Evolutionary conservation across 2,329 filamentous ascomycete genomes (phyloP), one percentile per base, ranked within the genome.

Genomic region (Hypocreales sp.): DNA sequence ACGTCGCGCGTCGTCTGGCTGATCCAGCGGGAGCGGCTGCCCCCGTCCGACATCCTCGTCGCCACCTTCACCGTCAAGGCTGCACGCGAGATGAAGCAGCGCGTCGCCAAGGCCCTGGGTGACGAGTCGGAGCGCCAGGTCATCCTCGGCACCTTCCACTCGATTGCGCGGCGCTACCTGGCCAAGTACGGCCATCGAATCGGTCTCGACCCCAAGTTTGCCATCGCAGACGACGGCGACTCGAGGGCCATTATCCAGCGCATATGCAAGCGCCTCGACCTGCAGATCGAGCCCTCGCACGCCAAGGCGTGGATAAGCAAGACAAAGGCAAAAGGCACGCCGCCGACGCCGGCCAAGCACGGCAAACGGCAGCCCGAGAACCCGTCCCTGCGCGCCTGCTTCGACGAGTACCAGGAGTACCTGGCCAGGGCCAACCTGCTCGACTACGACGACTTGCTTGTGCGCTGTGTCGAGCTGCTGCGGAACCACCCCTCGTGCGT

Each of bases 31-130:
- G 58, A 71, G 40, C 71, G 75, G 22, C 70, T 82, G 40, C 67
- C 72, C 31, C 87, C 87, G 43, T 73, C 79, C 56, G 83, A 94
- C 55, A 74, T 95, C 42, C 75, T 98, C 33, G 87, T 94, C 33
- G 90, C 87, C 35, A 95, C 87, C 0, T 98, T 98, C 47, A 98
- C 90, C 2, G 84, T 93, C 49, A 95, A 95, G 51, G 86, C 90
- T 1, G 82, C 86, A 12, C 70, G 61, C 12, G 87, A 95, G 57
- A 98, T 98, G 87, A 83, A 84, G 43, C 74, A 83, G 44, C 72
- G 87, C 7, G 81, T 95, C 31, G 72, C 75, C 0, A 76, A 67
- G 32, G 65, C 81, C n/a, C 63, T 95, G n/a, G 84, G 84, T 2
- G 67, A 78, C 33, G 75, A 75, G 5, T 57, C 75, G 11, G 80